Base-by-base conservation (phyloP, 164 flowering plant genomes). In the Amborella trichopoda region DNA sequence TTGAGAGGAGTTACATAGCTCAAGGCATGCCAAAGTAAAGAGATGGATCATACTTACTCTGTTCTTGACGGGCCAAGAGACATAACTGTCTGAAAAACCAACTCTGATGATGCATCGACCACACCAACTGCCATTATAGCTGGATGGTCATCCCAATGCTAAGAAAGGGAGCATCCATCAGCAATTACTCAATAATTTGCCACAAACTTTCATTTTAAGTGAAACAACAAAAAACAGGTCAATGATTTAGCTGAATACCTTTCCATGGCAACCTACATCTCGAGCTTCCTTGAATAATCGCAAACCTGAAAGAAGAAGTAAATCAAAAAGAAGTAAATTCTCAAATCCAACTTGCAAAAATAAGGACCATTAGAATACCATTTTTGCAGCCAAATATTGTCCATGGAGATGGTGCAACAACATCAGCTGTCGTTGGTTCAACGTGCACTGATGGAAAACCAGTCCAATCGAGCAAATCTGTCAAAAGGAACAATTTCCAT, bases 61-160 rank as follows among this genome's bases (percentile, higher is more conserved):
- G 90, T 73, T 78, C 97, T 72, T 26, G 88, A 75, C 40, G 85
- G 62, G 56, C 86, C 95, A 68, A 85, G 85, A 46, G 94, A 85
- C 94, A 89, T 80, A 16, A 89, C 67, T 14, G 86, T 71, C 32
- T 56, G 79, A 56, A 85, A 89, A 53, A 85, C 71, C 42, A 69
- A 83, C 68, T 89, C 95, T 47, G 95, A 75, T 60, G 86, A 59
- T 55, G 79, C 94, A 62, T 77, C 83, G 52, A 85, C 76, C 37
- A 83, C 77, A 32, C 97, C 95, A 16, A 89, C 91, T 16, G 97
- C 94, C 97, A 89, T 89, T 69, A 76, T 79, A 59, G 94, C 95
- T 22, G 97, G 95, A 72, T 80, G 83, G 59, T 85, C 88, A 65
- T 76, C 85, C 88, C 88, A 75, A 22, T 68, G 56, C 93, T 75